These are phyloP conservation scores for Suhomyces tanzawaensis DNA, from an alignment of 805 yeast species.

Conservation along the genomic window DNA sequence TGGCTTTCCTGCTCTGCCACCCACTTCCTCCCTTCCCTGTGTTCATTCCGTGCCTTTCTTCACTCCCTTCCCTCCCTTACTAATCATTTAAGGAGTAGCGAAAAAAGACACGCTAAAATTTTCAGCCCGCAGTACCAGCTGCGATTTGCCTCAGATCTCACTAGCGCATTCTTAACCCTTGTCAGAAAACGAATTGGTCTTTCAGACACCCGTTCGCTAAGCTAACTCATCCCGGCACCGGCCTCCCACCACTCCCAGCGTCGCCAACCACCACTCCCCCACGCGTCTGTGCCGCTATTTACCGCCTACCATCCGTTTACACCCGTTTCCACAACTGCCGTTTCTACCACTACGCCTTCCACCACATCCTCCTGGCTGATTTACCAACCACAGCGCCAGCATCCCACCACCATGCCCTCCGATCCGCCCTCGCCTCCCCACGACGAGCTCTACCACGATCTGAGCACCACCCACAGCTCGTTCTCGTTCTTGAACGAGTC, in stretches of 20 bases:
- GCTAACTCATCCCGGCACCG: no score
- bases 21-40: neutral
- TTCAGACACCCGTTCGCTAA: no score
- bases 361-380: no score
- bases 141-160: neutral
- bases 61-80: neutral
- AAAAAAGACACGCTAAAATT: conserved; percentile 2
- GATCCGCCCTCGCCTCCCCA: neutral
- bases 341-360: no score
- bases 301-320: no score
- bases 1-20: neutral
- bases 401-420: neutral
- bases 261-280: no score
- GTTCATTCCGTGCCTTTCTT: neutral
- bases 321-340: no score
- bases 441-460: conserved; percentile 1
- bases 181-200: no score
- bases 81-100: conserved; percentile 1
- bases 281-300: no score
- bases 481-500: conserved; percentile 2
- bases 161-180: neutral
- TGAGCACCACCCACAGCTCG: conserved; percentile 3
- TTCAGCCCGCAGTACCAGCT: neutral
- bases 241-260: no score
- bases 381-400: no score